Conservation (phyloP, 768 basidiomycete species). For the Tricholoma sp. region DNA sequence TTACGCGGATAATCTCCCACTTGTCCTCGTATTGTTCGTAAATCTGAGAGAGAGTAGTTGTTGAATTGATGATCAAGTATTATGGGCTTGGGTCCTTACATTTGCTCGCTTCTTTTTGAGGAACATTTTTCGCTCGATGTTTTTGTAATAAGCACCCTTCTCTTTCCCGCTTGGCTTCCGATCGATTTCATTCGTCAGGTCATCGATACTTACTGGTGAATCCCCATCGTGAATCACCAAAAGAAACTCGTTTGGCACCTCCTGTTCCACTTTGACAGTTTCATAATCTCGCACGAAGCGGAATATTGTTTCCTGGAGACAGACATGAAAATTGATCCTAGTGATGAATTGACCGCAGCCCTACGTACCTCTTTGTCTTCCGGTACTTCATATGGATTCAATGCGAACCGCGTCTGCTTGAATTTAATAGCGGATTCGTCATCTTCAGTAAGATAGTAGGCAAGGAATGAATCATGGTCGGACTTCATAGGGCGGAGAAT, state of each 20-base stretch:
- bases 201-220: slow-evolving; percentile 26
- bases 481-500: slow-evolving; percentile 85
- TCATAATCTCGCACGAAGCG: slow-evolving; percentile 82
- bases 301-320: slow-evolving; percentile 58
- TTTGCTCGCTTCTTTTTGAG: slow-evolving; percentile 82
- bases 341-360: not conserved
- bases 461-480: slow-evolving; percentile 83
- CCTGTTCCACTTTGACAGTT: slow-evolving; percentile 81
- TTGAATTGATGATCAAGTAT: not conserved
- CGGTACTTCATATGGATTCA: slow-evolving; percentile 40
- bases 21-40: slow-evolving; percentile 75
- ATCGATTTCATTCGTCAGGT: slow-evolving; percentile 28
- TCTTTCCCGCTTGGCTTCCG: slow-evolving; percentile 24
- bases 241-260: slow-evolving; percentile 80
- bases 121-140: slow-evolving; percentile 83
- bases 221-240: slow-evolving; percentile 67
- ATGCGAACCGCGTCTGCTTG: slow-evolving; percentile 48
- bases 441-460: slow-evolving; percentile 77
- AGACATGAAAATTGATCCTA: not conserved
- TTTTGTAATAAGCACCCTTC: slow-evolving; percentile 84
- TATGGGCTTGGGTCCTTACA: slow-evolving; percentile 36
- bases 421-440: slow-evolving; percentile 66
- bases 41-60: slow-evolving; percentile 32
- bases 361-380: slow-evolving; percentile 51
- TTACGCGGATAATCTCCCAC: slow-evolving; percentile 75